A percentile compares a stretch with the other conserved stretches of the same genome.
Evolutionary conservation across 1,284 basidiomycete species (phyloP).

Genomic region (Cryptococcus maquisensis): DNA sequence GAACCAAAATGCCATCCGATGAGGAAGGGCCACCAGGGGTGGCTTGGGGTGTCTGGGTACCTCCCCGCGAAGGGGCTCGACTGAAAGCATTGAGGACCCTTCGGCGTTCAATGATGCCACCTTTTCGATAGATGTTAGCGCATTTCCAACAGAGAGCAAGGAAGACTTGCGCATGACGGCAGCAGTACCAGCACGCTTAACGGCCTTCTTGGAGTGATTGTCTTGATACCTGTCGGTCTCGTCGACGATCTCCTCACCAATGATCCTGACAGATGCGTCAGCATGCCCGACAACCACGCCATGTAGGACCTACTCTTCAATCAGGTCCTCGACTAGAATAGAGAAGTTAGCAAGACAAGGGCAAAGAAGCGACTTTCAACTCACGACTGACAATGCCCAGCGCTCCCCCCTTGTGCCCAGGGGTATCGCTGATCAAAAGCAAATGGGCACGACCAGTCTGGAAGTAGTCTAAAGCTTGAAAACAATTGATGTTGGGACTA

Average conservation of each 20-base stretch:
- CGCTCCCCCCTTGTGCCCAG: slow-evolving; percentile 73
- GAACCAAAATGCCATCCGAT: slow-evolving; percentile 31
- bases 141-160: background rate
- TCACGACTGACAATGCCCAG: slow-evolving; percentile 66
- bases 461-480: slow-evolving; percentile 57
- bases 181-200: slow-evolving; percentile 65
- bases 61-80: slow-evolving; percentile 28
- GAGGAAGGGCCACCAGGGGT: background rate
- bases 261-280: slow-evolving; percentile 36
- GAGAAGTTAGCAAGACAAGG: background rate
- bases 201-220: slow-evolving; percentile 69
- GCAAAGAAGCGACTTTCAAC: slow-evolving; percentile 5
- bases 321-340: slow-evolving; percentile 47
- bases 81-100: slow-evolving; percentile 40
- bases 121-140: slow-evolving; percentile 17
- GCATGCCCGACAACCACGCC: slow-evolving; percentile 2
- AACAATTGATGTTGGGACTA: slow-evolving; percentile 76
- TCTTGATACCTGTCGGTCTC: slow-evolving; percentile 85
- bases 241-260: slow-evolving; percentile 59
- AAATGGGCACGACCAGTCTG: slow-evolving; percentile 94
- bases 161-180: slow-evolving; percentile 62
- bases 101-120: slow-evolving; percentile 50
- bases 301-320: slow-evolving; percentile 45
- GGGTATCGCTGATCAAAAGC: slow-evolving; percentile 76
- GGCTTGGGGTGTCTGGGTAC: slow-evolving; percentile 1